phyloP scores from a whole-genome alignment of 108 stramenopile species.

The Poteriospumella lacustris region DNA sequence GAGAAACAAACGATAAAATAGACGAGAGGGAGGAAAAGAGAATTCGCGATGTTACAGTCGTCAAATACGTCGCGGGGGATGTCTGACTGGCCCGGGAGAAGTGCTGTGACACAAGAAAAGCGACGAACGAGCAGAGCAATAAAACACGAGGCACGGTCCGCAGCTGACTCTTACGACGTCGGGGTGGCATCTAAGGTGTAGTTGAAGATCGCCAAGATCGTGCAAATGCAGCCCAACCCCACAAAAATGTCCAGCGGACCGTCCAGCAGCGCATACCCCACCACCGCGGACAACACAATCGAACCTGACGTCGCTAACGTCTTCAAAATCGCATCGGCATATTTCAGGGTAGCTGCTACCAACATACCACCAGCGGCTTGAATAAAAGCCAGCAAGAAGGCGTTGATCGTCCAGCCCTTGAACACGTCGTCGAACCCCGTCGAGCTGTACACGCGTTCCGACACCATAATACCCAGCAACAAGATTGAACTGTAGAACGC shows the following conservation, averaged over 20 bases:
- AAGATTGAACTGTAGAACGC: slow-evolving; percentile 15
- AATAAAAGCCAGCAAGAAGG: slow-evolving; percentile 47
- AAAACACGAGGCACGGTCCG: too few species aligned
- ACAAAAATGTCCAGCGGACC: slow-evolving; percentile 11
- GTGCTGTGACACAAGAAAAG: too few species aligned
- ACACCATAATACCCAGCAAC: background rate
- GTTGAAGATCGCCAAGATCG: slow-evolving; percentile 18
- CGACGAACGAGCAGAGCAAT: too few species aligned
- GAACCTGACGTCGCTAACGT: slow-evolving; percentile 65
- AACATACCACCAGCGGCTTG: slow-evolving; percentile 80
- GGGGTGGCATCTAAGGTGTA: slow-evolving; percentile 16
- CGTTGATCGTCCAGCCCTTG: slow-evolving; percentile 35
- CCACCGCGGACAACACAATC: slow-evolving; percentile 38
- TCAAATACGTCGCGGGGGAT: too few species aligned
- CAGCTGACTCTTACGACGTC: too few species aligned
- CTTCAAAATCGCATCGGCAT: slow-evolving; percentile 85
- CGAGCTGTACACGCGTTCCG: background rate
- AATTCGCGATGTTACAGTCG: too few species aligned
- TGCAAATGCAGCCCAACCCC: background rate
- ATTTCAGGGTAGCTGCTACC: slow-evolving; percentile 84
- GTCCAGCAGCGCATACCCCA: slow-evolving; percentile 27
- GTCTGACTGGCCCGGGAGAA: too few species aligned
- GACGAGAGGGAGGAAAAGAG: too few species aligned
- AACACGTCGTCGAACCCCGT: background rate
- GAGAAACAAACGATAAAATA: too few species aligned